Percentiles rank a stretch among this genome's conserved stretches.
Conservation (phyloP, 768 basidiomycete genomes). For the Lactifluus volemus region DNA sequence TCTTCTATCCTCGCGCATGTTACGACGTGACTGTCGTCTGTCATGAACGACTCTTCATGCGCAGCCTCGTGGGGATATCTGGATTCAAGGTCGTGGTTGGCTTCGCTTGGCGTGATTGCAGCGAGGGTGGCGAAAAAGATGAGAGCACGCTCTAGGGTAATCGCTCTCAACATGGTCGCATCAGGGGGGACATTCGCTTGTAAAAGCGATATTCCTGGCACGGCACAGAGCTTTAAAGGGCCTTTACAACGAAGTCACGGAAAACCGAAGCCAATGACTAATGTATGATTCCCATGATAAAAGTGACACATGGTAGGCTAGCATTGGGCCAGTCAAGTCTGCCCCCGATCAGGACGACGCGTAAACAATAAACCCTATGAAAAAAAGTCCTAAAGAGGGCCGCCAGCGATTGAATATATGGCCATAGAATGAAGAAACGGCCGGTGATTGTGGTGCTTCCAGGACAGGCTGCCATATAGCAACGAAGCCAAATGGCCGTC, state of each 20-base stretch:
- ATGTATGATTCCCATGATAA: no score
- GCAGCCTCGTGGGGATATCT: not conserved
- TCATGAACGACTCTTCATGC: not conserved
- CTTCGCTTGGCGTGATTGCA: not conserved
- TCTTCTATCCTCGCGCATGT: not conserved
- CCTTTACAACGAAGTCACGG: no score
- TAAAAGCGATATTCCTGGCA: not conserved
- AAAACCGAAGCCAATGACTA: no score
- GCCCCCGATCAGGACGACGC: no score
- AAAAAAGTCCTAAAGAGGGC: no score
- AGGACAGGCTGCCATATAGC: no score
- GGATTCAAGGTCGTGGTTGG: not conserved
- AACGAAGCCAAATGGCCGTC: no score
- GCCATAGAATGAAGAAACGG: not conserved
- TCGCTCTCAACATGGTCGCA: not conserved
- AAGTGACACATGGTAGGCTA: no score
- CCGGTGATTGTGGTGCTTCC: no score
- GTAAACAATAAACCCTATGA: no score
- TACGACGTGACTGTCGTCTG: not conserved
- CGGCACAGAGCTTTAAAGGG: no score
- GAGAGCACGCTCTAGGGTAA: not conserved
- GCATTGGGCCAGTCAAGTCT: no score
- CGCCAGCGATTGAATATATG: not conserved
- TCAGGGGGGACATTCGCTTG: not conserved
- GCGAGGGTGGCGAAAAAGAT: not conserved